Conservation (phyloP, 2,329 filamentous ascomycete species). For the Didymella arachidicola region DNA sequence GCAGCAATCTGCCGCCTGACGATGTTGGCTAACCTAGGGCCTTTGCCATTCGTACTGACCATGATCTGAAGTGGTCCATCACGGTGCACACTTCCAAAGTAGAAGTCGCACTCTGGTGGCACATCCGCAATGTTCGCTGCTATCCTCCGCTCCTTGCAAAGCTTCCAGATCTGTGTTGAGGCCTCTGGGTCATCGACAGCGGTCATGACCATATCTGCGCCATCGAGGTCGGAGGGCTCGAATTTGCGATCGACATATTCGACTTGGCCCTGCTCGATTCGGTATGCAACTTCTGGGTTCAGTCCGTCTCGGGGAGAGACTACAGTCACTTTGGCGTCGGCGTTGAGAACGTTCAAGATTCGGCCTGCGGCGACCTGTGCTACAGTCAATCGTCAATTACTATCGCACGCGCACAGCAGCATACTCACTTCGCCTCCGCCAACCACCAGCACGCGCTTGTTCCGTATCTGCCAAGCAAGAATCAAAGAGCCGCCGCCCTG, state of each 20-base stretch:
- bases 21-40: slow-evolving; percentile 86
- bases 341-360: slow-evolving; percentile 92
- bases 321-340: slow-evolving; percentile 88
- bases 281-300: slow-evolving; percentile 86
- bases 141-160: slow-evolving; percentile 85
- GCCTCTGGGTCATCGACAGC: slow-evolving; percentile 92
- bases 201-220: slow-evolving; percentile 84
- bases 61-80: slow-evolving; percentile 97
- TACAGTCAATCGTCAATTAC: slow-evolving; percentile 48
- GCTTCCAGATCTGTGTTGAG: slow-evolving; percentile 89
- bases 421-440: slow-evolving; percentile 87
- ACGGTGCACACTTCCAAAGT: slow-evolving; percentile 94
- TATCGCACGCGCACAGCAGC: slow-evolving; percentile 10
- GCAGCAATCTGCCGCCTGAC: slow-evolving; percentile 83
- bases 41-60: slow-evolving; percentile 98
- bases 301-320: slow-evolving; percentile 81
- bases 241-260: slow-evolving; percentile 84
- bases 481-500: slow-evolving; percentile 93
- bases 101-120: slow-evolving; percentile 96
- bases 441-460: slow-evolving; percentile 88
- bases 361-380: slow-evolving; percentile 89
- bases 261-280: slow-evolving; percentile 77
- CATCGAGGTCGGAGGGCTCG: slow-evolving; percentile 83
- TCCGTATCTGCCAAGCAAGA: slow-evolving; percentile 91
- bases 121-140: slow-evolving; percentile 97